Percentiles rank a stretch among this genome's conserved stretches.
Conservation (phyloP, 106 monocot species). For the Dendrobium chrysotoxum region DNA sequence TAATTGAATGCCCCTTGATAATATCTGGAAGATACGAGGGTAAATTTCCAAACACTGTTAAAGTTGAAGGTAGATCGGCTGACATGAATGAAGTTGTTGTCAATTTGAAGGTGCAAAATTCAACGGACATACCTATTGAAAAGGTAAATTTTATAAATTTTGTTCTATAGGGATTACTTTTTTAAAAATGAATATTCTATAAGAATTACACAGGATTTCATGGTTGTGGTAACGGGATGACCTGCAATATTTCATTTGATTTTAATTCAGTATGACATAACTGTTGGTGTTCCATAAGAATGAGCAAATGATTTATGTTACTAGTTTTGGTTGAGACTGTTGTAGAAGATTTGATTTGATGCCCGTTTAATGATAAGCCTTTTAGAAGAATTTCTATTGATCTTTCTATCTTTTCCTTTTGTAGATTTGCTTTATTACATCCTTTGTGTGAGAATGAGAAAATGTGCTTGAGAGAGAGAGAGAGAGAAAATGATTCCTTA, state of each 20-base stretch:
- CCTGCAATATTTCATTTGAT: neutral
- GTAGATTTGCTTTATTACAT: no score
- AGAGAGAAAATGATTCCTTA: no score
- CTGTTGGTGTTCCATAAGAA: neutral
- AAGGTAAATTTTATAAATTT: conserved; percentile 34
- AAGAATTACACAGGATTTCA: neutral
- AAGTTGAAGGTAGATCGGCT: conserved; percentile 54
- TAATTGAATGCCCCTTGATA: conserved; percentile 43
- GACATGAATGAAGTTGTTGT: conserved; percentile 55
- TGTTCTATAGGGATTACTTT: neutral
- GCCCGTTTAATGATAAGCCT: no score
- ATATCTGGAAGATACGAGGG: conserved; percentile 71
- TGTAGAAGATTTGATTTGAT: no score
- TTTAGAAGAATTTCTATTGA: no score
- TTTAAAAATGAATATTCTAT: no score
- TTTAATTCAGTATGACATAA: neutral
- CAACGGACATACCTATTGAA: conserved; percentile 60
- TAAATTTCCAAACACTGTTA: conserved; percentile 51
- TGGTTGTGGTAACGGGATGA: neutral
- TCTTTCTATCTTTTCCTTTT: no score
- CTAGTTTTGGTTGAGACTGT: neutral
- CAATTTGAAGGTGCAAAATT: conserved; percentile 52
- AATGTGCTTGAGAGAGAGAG: no score
- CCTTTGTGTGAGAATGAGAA: no score
- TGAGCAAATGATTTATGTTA: neutral